These are phyloP conservation scores for Neurospora tetrasperma DNA, from an alignment of 495 filamentous ascomycete genomes.

Conservation along the genomic window DNA sequence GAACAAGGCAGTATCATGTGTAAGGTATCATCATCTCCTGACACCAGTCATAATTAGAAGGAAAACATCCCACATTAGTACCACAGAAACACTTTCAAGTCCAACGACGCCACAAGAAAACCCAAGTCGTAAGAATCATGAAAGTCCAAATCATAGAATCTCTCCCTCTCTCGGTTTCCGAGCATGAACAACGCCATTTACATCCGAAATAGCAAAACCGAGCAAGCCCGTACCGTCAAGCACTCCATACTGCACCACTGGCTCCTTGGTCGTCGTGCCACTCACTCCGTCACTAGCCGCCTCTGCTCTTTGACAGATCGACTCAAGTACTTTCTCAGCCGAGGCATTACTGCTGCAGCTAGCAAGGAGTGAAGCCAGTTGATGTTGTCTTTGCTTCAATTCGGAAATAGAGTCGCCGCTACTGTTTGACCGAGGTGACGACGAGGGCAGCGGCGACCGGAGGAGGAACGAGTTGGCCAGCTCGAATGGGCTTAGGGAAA, in stretches of 20 bases:
- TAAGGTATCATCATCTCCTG: not conserved
- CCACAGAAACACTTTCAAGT: not conserved
- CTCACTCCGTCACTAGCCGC: not conserved
- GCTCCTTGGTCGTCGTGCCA: not conserved
- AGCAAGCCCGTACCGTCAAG: not conserved
- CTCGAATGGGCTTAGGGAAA: not conserved
- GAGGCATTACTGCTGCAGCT: not conserved
- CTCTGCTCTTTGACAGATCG: not conserved
- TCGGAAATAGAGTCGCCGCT: not conserved
- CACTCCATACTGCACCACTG: not conserved
- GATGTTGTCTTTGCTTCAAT: not conserved
- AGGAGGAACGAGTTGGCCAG: not conserved
- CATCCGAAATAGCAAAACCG: not conserved
- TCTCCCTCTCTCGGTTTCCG: not conserved
- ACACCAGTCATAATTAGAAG: not conserved
- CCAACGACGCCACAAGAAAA: not conserved
- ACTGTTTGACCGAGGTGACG: not conserved
- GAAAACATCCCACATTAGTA: not conserved
- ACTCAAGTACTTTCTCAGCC: not conserved
- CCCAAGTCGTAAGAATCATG: not conserved
- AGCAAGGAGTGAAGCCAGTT: not conserved
- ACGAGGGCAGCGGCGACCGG: not conserved
- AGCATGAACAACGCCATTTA: not conserved
- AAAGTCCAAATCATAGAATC: not conserved
- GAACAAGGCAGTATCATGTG: not conserved